Evolutionary conservation across 176 grass and related monocot species (phyloP), one percentile per base, ranked within the genome.

Genomic region (Eragrostis curvula): DNA sequence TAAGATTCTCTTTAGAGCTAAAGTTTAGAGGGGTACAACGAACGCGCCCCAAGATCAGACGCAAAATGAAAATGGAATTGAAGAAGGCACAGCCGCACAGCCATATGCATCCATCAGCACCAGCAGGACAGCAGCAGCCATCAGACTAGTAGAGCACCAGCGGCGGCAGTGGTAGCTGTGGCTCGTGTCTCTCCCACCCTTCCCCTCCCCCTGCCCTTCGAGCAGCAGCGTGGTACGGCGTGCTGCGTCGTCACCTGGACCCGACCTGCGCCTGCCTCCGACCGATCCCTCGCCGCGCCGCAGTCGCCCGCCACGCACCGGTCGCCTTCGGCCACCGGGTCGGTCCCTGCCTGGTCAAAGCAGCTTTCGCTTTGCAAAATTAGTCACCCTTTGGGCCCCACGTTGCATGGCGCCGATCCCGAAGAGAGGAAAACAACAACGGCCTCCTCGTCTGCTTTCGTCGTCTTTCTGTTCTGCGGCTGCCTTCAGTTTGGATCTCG

Each of bases 171-270:
- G 60, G 39, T 76, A 68, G 63, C 82, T 48, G 74, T 49, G 73
- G 3, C 42, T 27, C 12, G 73, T 40, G 29, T 63, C 66, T 62
- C 52, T 21, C 43, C 23, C 28, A 36, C 28, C 17, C 36, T 7
- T 15, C 12, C 10, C 8, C 20, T 25, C 55, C 68, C 8, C 10
- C 8, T 28, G 42, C 55, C 68, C 8, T 18, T 18, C 45, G 21
- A 36, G 44, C 64, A 36, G 75, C 14, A 61, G 12, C 44, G 41
- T 70, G 5, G 59, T 79, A 43, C 50, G 87, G 82, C 63, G 62
- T 71, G 82, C 75, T 48, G 71, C 82, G 87, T 85, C 77, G 29
- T 77, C 64, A 81, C 77, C 65, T 63, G 76, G 69, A 85, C 87
- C 71, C 64, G 70, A 10, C 15, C 74, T 65, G 51, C 77, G 1